Percentiles rank a stretch among this genome's conserved stretches.
These are phyloP conservation scores for Beauveria australis DNA, from an alignment of 2,329 filamentous ascomycete species.

Conservation along the genomic window DNA sequence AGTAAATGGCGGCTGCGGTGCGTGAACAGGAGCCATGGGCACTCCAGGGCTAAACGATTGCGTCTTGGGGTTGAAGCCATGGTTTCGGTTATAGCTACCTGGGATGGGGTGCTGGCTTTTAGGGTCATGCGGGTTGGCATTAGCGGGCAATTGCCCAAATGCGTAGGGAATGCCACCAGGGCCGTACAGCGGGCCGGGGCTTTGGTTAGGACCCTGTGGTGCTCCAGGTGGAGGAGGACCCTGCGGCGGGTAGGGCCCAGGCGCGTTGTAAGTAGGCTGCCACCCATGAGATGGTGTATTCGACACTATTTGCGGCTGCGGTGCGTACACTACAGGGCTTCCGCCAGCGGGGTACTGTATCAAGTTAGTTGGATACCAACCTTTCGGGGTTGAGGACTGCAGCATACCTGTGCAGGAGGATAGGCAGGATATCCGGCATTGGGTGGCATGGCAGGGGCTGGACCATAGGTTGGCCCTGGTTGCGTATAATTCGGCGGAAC, in stretches of 20 bases:
- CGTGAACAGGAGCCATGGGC: slow-evolving; percentile 40
- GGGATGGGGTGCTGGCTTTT: slow-evolving; percentile 76
- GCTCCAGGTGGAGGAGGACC: slow-evolving; percentile 16
- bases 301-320: slow-evolving; percentile 25
- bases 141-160: slow-evolving; percentile 69
- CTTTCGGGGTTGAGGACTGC: neutral
- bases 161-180: slow-evolving; percentile 50
- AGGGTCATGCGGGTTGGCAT: slow-evolving; percentile 61
- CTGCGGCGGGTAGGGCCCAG: slow-evolving; percentile 22
- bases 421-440: slow-evolving; percentile 28
- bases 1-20: slow-evolving; percentile 39
- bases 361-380: neutral
- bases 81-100: slow-evolving; percentile 68
- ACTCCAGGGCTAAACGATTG: slow-evolving; percentile 75
- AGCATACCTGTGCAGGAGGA: slow-evolving; percentile 39
- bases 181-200: slow-evolving; percentile 17
- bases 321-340: slow-evolving; percentile 30
- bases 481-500: slow-evolving; percentile 38
- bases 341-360: slow-evolving; percentile 24
- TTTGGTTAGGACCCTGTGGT: slow-evolving; percentile 16
- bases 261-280: slow-evolving; percentile 28
- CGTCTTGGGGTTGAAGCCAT: slow-evolving; percentile 88
- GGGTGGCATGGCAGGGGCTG: slow-evolving; percentile 35
- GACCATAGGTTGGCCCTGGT: slow-evolving; percentile 34
- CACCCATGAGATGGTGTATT: slow-evolving; percentile 25